Evolutionary conservation across 768 basidiomycete species (phyloP), one percentile per base, ranked within the genome.

Genomic region (Boletus subparvulus): DNA sequence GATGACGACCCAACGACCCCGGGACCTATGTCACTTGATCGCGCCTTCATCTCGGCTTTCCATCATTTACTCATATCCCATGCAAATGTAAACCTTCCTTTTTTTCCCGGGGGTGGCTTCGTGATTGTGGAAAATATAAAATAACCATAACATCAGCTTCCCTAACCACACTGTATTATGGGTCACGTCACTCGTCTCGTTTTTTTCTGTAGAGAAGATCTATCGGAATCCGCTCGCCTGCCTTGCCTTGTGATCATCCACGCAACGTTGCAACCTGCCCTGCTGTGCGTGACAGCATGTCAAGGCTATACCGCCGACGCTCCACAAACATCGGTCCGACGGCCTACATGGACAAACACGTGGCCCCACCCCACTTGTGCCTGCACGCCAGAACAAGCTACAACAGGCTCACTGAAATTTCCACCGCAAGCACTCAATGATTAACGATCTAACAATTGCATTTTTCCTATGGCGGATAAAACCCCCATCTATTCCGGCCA

Each of bases 181-280:
- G 7, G n/a, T 40, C 47, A 49, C 28, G 46, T 47, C 47, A 37
- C 46, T 30, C 11, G 17, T 19, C 42, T 12, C 19, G 10, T 32
- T 16, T 26, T 44, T 55, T 55, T 21, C 53, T 55, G 37, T 32
- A 43, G n/a, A 55, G 61, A 63, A 62, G 61, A 58, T 58, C 61
- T 14, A 43, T 50, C 40, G 21, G 43, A 45, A 39, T 52, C 50
- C 50, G 46, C 32, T 45, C 39, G 24, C 36, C 26, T 28, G 43
- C 50, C 50, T 40, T 42, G 36, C 60, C 60, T 47, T 6, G 52
- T 50, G 45, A 53, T 43, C 46, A 19, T 26, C 33, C 44, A 24
- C n/a, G 47, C 59, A 60, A 60, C 61, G 66, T 59, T 63, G 61
- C 56, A 28, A 30, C 65, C 63, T 62, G 57, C 61, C 65, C 58